Conservation (phyloP, 257 asterid species). For the Solanum habrochaites region DNA sequence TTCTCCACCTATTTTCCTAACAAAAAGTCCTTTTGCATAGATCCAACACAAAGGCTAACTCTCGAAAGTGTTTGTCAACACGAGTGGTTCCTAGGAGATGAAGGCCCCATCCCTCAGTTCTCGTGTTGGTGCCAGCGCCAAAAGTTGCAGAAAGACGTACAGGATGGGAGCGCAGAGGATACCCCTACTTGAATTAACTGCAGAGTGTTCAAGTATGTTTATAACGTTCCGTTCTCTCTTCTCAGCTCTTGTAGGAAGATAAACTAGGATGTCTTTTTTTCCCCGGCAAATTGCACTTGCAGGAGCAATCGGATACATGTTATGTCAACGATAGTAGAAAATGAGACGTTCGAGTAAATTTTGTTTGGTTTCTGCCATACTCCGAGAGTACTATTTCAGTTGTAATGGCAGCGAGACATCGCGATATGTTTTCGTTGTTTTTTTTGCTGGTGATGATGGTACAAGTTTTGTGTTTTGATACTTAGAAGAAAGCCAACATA, state of each 20-base stretch:
- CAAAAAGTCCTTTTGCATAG: constrained; percentile 22
- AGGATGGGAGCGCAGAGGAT: constrained; percentile 13
- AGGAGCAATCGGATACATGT: neutral
- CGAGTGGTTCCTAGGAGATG: constrained; percentile 67
- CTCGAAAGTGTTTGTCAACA: constrained; percentile 55
- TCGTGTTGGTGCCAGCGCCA: constrained; percentile 74
- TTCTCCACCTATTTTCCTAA: neutral
- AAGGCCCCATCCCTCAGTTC: constrained; percentile 53
- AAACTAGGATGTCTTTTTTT: neutral
- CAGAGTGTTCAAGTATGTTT: neutral
- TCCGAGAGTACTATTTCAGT: neutral
- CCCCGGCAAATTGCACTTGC: neutral
- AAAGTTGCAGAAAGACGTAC: constrained; percentile 1
- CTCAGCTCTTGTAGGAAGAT: neutral
- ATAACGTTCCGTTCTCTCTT: neutral
- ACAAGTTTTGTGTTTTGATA: neutral
- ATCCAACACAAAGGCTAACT: constrained; percentile 68
- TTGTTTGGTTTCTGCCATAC: neutral
- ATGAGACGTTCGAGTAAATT: neutral
- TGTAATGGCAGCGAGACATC: neutral
- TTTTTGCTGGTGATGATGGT: neutral
- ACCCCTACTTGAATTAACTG: constrained; percentile 10
- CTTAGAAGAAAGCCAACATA: neutral
- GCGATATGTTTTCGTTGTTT: neutral
- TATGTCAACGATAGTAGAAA: neutral